phyloP scores from a whole-genome alignment of 1,139 yeast genomes.

The Pneumocystis murina region DNA sequence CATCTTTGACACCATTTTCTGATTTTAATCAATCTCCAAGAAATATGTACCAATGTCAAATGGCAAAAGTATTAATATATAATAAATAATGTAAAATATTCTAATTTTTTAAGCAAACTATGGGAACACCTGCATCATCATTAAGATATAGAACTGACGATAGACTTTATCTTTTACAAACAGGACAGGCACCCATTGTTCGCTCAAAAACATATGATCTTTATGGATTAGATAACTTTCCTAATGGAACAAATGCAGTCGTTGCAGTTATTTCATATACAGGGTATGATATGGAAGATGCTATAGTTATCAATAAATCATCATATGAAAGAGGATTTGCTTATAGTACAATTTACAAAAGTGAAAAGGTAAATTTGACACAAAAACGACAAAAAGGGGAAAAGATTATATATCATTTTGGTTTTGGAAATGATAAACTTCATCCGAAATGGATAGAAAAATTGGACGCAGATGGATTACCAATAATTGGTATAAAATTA shows the following conservation, averaged over 20 bases:
- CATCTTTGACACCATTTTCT: constrained; percentile 92
- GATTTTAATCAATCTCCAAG: constrained; percentile 98
- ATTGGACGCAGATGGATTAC: constrained; percentile 86
- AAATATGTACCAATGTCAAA: constrained; percentile 99
- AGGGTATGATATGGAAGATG: constrained; percentile 99
- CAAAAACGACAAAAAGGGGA: constrained; percentile 78
- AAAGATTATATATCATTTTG: constrained; percentile 87
- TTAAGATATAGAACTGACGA: constrained; percentile 85
- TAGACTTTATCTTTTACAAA: constrained; percentile 78
- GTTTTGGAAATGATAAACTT: constrained; percentile 86
- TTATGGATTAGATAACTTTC: constrained; percentile 95
- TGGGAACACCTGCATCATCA: constrained; percentile 99
- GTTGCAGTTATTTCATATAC: constrained; percentile 98
- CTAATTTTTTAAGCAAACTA: constrained; percentile 55
- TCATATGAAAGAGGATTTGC: constrained; percentile 98
- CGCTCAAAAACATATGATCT: constrained; percentile 87
- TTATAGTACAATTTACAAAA: constrained; percentile 91
- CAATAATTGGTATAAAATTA: constrained; percentile 71
- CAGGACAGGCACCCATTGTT: constrained; percentile 95
- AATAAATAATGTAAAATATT: not conserved
- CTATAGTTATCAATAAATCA: constrained; percentile 93
- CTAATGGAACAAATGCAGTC: constrained; percentile 95
- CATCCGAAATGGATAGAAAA: constrained; percentile 76
- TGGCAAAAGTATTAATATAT: constrained; percentile 41
- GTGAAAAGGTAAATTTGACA: constrained; percentile 73